Conservation (phyloP, 352 stramenopile genomes). For the Halophytophthora polymorphica region DNA sequence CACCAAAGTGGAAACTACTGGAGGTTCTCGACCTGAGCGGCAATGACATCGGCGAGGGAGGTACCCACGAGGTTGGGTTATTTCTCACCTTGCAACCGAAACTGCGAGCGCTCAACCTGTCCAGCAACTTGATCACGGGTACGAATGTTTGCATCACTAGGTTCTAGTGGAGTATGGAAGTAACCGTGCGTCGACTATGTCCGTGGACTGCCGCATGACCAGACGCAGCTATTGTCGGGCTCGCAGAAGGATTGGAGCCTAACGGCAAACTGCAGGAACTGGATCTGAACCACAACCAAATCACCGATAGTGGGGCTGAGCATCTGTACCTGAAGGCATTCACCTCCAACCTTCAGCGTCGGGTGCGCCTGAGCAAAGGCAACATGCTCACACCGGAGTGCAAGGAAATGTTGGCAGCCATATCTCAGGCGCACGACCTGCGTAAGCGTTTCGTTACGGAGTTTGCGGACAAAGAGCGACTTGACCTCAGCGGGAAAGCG, state of each 20-base stretch:
- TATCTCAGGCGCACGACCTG: slow-evolving; percentile 56
- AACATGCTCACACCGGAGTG: slow-evolving; percentile 48
- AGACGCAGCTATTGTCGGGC: slow-evolving; percentile 36
- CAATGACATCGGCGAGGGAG: slow-evolving; percentile 42
- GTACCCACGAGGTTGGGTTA: slow-evolving; percentile 34
- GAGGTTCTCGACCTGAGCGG: slow-evolving; percentile 52
- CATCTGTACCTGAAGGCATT: slow-evolving; percentile 51
- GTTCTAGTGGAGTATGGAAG: neutral
- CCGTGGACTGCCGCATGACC: neutral
- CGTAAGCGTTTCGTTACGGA: slow-evolving; percentile 47
- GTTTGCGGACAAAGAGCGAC: slow-evolving; percentile 28
- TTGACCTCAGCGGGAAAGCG: slow-evolving; percentile 37
- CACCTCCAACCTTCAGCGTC: slow-evolving; percentile 36
- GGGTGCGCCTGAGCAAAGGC: slow-evolving; percentile 31
- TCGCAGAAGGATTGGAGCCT: slow-evolving; percentile 44
- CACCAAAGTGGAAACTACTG: slow-evolving; percentile 27
- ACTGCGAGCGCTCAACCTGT: slow-evolving; percentile 46
- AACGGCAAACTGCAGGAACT: slow-evolving; percentile 46
- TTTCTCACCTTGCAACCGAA: slow-evolving; percentile 39
- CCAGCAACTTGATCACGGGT: slow-evolving; percentile 51
- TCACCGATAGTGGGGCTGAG: slow-evolving; percentile 46
- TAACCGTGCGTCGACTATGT: neutral
- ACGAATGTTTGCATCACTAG: slow-evolving; percentile 1
- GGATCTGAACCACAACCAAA: slow-evolving; percentile 47
- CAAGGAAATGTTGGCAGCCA: slow-evolving; percentile 44